Conservation (phyloP, 495 filamentous ascomycete species). For the Penicillium soppii region DNA sequence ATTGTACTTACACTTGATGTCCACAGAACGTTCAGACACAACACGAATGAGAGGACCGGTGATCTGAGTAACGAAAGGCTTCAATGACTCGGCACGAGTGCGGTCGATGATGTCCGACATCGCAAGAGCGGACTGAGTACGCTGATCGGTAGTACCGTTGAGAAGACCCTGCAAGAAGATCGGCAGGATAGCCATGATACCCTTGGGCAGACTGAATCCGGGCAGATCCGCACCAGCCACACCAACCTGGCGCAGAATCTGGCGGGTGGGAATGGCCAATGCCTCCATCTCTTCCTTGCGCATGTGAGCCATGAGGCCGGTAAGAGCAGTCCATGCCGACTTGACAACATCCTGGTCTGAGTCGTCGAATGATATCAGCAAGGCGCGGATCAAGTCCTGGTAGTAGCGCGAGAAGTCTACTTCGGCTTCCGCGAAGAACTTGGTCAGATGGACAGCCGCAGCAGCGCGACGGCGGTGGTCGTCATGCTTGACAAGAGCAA, state of each 20-base stretch:
- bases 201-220: slow-evolving; percentile 92
- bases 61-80: slow-evolving; percentile 94
- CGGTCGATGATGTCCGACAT: slow-evolving; percentile 95
- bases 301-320: slow-evolving; percentile 79
- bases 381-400: slow-evolving; percentile 83
- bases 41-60: slow-evolving; percentile 97
- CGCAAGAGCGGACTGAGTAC: slow-evolving; percentile 85
- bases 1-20: slow-evolving; percentile 68
- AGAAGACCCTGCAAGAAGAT: slow-evolving; percentile 98
- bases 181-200: slow-evolving; percentile 92
- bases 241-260: slow-evolving; percentile 81
- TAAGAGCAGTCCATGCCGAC: slow-evolving; percentile 87
- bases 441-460: slow-evolving; percentile 78
- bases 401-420: slow-evolving; percentile 93
- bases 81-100: slow-evolving; percentile 77
- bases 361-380: slow-evolving; percentile 92
- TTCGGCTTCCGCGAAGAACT: slow-evolving; percentile 79
- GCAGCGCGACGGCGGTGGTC: slow-evolving; percentile 79
- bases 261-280: slow-evolving; percentile 81
- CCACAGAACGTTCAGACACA: slow-evolving; percentile 89
- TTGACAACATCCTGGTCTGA: slow-evolving; percentile 82
- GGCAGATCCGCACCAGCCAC: slow-evolving; percentile 80
- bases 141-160: slow-evolving; percentile 89
- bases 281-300: slow-evolving; percentile 99
- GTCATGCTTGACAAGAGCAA: slow-evolving; percentile 84